Conservation (phyloP, 306 rosid genomes). For the Vigna unguiculata region DNA sequence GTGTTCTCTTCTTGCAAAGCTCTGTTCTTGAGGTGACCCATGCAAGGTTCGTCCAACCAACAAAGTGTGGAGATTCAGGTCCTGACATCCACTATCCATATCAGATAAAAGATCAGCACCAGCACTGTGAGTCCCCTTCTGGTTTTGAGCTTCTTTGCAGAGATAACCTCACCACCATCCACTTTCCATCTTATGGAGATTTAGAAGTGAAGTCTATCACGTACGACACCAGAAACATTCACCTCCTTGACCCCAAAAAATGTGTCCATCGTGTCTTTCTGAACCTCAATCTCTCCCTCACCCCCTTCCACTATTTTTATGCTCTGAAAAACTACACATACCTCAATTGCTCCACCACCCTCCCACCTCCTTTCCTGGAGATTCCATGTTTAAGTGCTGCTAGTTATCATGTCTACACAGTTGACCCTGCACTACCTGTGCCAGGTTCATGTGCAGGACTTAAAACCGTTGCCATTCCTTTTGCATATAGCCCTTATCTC, state of each 20-base stretch:
- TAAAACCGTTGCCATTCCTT: constrained; percentile 75
- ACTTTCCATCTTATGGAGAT: constrained; percentile 64
- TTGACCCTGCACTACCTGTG: constrained; percentile 53
- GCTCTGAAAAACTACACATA: constrained; percentile 59
- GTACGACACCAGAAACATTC: constrained; percentile 58
- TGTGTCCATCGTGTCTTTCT: constrained; percentile 76
- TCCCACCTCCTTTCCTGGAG: constrained; percentile 46
- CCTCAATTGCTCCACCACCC: constrained; percentile 63
- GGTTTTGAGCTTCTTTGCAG: constrained; percentile 55
- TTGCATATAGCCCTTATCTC: constrained; percentile 71
- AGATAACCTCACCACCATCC: constrained; percentile 62
- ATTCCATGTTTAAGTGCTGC: constrained; percentile 72
- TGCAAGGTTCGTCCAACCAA: background rate
- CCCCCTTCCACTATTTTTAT: constrained; percentile 66
- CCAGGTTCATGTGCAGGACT: constrained; percentile 61
- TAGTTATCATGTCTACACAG: constrained; percentile 63
- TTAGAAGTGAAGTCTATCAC: constrained; percentile 74
- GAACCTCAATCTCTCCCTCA: constrained; percentile 67
- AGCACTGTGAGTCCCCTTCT: background rate
- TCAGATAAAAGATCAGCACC: constrained; percentile 43
- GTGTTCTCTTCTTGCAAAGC: constrained; percentile 47
- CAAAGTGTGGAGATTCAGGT: constrained; percentile 45
- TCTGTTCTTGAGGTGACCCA: constrained; percentile 31
- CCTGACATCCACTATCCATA: constrained; percentile 63
- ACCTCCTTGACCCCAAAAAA: constrained; percentile 67